Evolutionary conservation across 83 land plant species (phyloP), one percentile per base, ranked within the genome.

Genomic region (Thuja plicata): DNA sequence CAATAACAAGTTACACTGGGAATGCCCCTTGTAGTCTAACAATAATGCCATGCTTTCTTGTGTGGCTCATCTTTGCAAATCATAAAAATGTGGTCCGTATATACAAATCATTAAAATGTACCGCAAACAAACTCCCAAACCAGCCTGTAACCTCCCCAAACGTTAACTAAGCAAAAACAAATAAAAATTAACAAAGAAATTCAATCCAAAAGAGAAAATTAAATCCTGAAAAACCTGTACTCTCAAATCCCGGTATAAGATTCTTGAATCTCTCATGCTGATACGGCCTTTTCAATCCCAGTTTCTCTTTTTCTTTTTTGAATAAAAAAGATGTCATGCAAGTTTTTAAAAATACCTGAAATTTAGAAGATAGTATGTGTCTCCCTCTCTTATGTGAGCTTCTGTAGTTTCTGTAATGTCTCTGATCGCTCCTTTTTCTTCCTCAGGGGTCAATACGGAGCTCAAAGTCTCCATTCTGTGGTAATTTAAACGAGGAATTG

Each of bases 351-450:
- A 4, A 30, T 19, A 89, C 96, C 93, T 92, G 57, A 88, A 93
- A 45, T 89, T 94, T 87, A 94, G 88, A 86, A 94, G 90, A 84
- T 88, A 94, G 88, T 92, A 94, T 57, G 90, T 86, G 87, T 94
- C 96, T 89, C 94, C 94, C 54, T 92, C 93, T 82, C 90, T 93
- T 88, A 52, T 60, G 19, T 89, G 88, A 55, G 93, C 83, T 86
- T 93, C 94, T 46, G 94, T 87, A 5, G 92, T 50, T 8, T 79
- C 48, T 15, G 87, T 87, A 85, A 92, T 92, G 92, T 93, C 93
- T 73, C 92, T 88, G 34, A 94, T 93, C 16, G 82, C 16, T 30
- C 88, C n/a, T 83, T 93, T 91, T 88, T 94, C 94, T 78, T 91
- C 93, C 81, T 94, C 95, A 57, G 95, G 94, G 9, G 88, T 89